Evolutionary conservation across 225 moss, liverwort and hornwort species (phyloP), one percentile per base, ranked within the genome.

Genomic region (Antitrichia curtipendula): DNA sequence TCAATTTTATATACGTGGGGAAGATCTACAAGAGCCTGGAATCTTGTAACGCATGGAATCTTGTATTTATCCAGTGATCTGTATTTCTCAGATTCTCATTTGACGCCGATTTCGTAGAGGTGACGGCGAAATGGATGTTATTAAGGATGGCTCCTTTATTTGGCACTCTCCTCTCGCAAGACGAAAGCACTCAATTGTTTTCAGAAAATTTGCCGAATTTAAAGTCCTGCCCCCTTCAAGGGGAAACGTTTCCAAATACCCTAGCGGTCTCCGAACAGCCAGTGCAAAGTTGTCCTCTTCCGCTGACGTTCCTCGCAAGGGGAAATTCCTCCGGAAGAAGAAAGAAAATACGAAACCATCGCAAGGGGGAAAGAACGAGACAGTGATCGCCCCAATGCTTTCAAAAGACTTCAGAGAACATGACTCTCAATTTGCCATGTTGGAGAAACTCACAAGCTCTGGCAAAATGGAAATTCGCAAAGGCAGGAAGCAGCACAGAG

Each of bases 81-180:
- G 5, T 13, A 32, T 32, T 21, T 45, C 17, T 83, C 83, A 66
- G 27, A 23, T 38, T 78, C 43, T 32, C 23, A 49, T 82, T 84
- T 82, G 53, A 57, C 77, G 31, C 50, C 24, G 38, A 60, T 69
- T 77, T 78, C 43, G 49, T 53, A 20, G 19, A 27, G 27, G 53
- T 75, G 43, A 75, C 64, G 34, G 45, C 13, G 82, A 82, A 77
- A 93, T 91, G 93, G 91, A 91, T 78, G 88, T 80, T 49, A 40
- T 87, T n/a, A 78, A 75, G 79, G 54, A 75, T 47, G 87, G 75
- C 60, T 84, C 79, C 66, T 72, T 88, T 4, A 49, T 68, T 83
- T 40, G 40, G 17, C 87, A 81, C 61, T 63, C 86, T 60, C 63
- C 77, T 61, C 70, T 78, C 25, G 47, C 45, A 21, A 86, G 84